These are phyloP conservation scores for Solanum hybrid DNA, from an alignment of 305 asterid species.

Conservation along the genomic window DNA sequence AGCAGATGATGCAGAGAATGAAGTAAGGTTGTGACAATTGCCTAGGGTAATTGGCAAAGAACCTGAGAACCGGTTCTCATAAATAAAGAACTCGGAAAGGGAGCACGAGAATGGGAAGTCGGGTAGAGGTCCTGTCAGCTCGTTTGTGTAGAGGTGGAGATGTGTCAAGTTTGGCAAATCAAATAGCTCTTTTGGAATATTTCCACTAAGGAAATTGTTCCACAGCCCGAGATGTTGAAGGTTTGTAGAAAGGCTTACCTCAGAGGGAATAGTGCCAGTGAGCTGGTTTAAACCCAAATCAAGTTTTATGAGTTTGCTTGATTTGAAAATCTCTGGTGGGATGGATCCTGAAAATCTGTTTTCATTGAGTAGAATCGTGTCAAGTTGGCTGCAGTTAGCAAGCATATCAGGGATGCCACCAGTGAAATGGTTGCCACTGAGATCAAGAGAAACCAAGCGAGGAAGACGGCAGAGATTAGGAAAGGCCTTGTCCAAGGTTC, in stretches of 20 bases:
- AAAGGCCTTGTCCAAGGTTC: conserved; percentile 18
- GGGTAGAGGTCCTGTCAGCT: conserved; percentile 19
- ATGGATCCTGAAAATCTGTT: conserved; percentile 27
- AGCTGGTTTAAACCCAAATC: conserved; percentile 26
- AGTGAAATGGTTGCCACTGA: conserved; percentile 26
- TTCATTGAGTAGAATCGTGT: conserved; percentile 12
- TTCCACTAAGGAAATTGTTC: conserved; percentile 21
- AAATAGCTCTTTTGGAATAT: conserved; percentile 25
- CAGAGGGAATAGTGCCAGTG: conserved; percentile 24
- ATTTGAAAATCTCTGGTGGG: conserved; percentile 24
- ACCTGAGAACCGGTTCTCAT: conserved; percentile 21
- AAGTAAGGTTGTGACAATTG: conserved; percentile 25
- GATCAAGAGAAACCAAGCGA: conserved; percentile 21
- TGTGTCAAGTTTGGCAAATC: conserved; percentile 17
- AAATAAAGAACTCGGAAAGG: conserved; percentile 16
- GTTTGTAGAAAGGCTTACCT: not conserved
- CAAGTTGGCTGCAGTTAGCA: conserved; percentile 30
- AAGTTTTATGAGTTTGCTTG: conserved; percentile 19
- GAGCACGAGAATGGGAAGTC: conserved; percentile 17
- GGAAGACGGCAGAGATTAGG: conserved; percentile 20
- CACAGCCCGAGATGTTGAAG: not conserved
- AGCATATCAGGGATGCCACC: conserved; percentile 25
- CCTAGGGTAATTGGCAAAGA: conserved; percentile 24
- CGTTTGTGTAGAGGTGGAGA: conserved; percentile 11
- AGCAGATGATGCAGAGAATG: conserved; percentile 15